Base-by-base conservation (phyloP, 2,329 filamentous ascomycete species). In the Arthrinium phaeospermum region DNA sequence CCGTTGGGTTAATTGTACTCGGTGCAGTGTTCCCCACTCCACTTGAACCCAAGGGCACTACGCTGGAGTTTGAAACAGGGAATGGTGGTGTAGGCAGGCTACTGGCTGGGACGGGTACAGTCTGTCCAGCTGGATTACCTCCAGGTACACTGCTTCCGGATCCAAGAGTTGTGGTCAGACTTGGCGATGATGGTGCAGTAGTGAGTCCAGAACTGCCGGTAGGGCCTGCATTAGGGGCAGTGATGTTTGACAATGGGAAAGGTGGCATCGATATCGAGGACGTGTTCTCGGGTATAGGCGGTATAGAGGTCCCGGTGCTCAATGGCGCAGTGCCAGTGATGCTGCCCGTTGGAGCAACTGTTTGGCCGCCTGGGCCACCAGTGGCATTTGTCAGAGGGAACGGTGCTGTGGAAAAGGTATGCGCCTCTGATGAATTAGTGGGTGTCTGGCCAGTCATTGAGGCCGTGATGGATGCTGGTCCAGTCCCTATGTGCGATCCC, bases 61-160 rank as follows among this genome's bases (percentile, higher is more conserved):
- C 68, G 19, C 75, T 79, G 19, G 75, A 75, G 57, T 78, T 79
- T 27, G 71, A 34, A 70, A 73, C 68, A 2, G 77, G 71, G 64
- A 78, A 77, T 41, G 76, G 75, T 16, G 67, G 57, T 8, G 68
- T n/a, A 22, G 46, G 22, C 14, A 44, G 47, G 19, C 68, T 71
- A 37, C 69, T 74, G n/a, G 74, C 30, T 34, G 76, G 73, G 0
- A 74, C 72, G 4, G 74, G 73, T 2, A 61, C 30, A 30, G 53
- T 61, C 16, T 61, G 53, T 1, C 69, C 73, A 22, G 75, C 75
- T 41, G 73, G 68, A 24, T 73, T 68, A 64, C 72, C 75, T 16
- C 71, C 71, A 27, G 74, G 74, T 46, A 73, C 68, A n/a, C 67
- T 57, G 8, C 64, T 64, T 46, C 27, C 53, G 4, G 53, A 22